A percentile compares a stretch with the other conserved stretches of the same genome.
These are phyloP conservation scores for Aspergillus versicolor DNA, from an alignment of 2,329 filamentous ascomycete species.

Conservation along the genomic window DNA sequence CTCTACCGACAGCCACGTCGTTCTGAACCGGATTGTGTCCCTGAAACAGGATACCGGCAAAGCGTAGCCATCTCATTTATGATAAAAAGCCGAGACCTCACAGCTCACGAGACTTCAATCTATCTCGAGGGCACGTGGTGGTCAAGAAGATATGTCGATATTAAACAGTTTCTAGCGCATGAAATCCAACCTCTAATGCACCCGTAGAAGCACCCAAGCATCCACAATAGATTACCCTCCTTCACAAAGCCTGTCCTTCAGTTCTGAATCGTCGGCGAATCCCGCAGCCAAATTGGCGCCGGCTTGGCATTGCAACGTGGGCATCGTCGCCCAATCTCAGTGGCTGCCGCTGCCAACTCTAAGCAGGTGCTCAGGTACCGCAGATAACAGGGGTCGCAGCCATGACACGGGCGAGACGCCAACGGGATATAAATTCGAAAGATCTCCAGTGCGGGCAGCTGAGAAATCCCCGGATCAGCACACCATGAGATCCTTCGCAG, in stretches of 20 bases:
- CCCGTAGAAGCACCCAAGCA: neutral
- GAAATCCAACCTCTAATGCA: neutral
- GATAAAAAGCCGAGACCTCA: no score
- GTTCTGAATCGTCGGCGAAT: conserved; percentile 6
- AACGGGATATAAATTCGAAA: neutral
- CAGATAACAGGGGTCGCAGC: neutral
- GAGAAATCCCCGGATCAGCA: neutral
- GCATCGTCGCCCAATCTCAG: neutral
- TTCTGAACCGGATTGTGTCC: conserved; percentile 89
- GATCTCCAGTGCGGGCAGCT: neutral
- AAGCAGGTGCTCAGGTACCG: neutral
- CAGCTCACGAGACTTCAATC: neutral
- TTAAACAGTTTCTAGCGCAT: conserved; percentile 2
- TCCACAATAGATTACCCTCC: neutral
- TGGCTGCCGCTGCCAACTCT: neutral
- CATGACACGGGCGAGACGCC: no score
- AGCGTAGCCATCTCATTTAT: neutral
- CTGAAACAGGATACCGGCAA: conserved; percentile 64
- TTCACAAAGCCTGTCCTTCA: neutral
- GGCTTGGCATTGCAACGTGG: conserved; percentile 14
- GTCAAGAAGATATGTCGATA: neutral
- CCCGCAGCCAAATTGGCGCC: neutral
- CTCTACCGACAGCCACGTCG: conserved; percentile 72
- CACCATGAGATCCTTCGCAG: conserved; percentile 9
- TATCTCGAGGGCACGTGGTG: neutral